Base-by-base conservation (phyloP, 768 basidiomycete genomes). In the Gymnopilus junonius region DNA sequence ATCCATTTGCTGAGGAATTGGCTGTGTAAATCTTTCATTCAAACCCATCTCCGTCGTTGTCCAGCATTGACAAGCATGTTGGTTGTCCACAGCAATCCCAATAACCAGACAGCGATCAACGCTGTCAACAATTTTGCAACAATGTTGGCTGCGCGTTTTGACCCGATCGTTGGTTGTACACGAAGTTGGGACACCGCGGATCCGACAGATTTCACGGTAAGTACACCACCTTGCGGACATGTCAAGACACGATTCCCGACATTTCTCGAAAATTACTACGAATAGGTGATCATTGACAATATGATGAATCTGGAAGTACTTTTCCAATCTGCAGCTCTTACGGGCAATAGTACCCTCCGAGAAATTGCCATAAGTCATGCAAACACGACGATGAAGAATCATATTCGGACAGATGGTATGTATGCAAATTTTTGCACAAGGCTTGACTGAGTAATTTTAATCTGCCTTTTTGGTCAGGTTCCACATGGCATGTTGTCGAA, bases 291-390 rank as follows among this genome's bases (percentile, higher is more conserved):
- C 71, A 90, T 91, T 48, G 89, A 91, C 76, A 90, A 89, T 70
- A 89, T 91, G 89, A 90, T 92, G 87, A 91, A 88, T 67, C 82
- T 92, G 20, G 88, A 91, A 73, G 77, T 89, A 15, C 73, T 90
- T n/a, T 87, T 87, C 69, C 80, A 80, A 5, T 85, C 85, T 6
- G 84, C 80, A 42, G 75, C 75, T n/a, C 74, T 90, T 23, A 90
- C 87, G 0, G 82, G 84, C 1, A 90, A 91, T 65, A 67, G 79
- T 6, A 89, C 85, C 0, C 74, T 90, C 15, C 77, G 80, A 21
- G 73, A 85, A 20, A 90, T 91, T 27, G 90, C 89, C 5, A 83
- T 81, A 31, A 78, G 78, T 8, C 90, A 91, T 67, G 88, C 89
- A 1, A 78, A 89, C 66, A 88, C 85, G 55, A 91, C 89, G 0